Conservation (phyloP, 148 eudicot species). For the Rhododendron griersonianum region DNA sequence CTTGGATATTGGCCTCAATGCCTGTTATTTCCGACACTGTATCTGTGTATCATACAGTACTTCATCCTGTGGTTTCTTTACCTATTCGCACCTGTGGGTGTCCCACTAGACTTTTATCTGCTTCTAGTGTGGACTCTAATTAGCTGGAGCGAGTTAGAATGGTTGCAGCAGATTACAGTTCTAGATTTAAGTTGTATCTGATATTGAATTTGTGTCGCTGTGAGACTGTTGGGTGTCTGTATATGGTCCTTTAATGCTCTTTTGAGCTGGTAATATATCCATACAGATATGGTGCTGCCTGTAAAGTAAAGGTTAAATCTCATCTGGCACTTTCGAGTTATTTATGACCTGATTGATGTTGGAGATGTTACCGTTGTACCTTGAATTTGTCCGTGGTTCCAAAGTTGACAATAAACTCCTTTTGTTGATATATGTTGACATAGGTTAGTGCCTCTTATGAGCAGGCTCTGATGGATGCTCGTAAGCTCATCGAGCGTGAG, state of each 20-base stretch:
- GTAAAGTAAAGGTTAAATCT: neutral
- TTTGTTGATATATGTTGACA: constrained; percentile 57
- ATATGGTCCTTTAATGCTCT: neutral
- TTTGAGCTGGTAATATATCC: neutral
- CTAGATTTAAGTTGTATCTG: neutral
- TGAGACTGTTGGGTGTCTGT: neutral
- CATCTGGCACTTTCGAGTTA: constrained; percentile 3
- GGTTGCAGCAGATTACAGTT: neutral
- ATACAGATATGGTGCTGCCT: neutral
- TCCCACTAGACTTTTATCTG: neutral
- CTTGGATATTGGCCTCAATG: neutral
- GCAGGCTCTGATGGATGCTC: constrained; percentile 98
- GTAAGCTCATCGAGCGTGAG: constrained; percentile 94
- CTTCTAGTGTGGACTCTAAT: neutral
- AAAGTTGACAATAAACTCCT: constrained; percentile 38
- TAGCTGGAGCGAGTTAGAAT: neutral
- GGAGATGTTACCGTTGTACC: neutral
- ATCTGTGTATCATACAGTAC: neutral
- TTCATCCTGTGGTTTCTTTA: neutral
- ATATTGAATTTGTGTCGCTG: neutral
- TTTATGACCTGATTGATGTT: constrained; percentile 1
- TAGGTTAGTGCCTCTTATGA: constrained; percentile 99
- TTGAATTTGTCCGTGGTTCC: neutral
- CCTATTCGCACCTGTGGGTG: neutral
- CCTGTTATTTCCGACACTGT: neutral